phyloP scores from a whole-genome alignment of 441 rosid genomes.

The Gossypium schwendimanii region DNA sequence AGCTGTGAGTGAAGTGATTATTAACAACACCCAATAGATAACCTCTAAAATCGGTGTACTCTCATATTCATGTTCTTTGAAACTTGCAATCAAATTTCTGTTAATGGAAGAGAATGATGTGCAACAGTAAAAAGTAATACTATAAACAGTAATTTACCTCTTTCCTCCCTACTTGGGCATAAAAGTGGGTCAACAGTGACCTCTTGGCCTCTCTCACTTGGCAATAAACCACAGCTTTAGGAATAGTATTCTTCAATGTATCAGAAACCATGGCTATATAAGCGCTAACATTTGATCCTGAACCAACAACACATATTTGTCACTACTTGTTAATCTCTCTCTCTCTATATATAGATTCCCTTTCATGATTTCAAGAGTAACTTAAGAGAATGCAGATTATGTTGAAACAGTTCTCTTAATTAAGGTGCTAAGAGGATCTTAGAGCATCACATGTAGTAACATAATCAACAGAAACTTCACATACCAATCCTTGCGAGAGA shows the following conservation, averaged over 20 bases:
- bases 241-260: constrained; percentile 76
- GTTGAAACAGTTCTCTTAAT: background rate
- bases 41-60: background rate
- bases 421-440: background rate
- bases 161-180: constrained; percentile 78
- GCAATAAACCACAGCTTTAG: constrained; percentile 96
- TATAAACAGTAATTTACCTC: constrained; percentile 59
- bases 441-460: background rate
- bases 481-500: constrained; percentile 89
- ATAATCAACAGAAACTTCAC: constrained; percentile 2
- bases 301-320: constrained; percentile 12
- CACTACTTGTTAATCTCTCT: background rate
- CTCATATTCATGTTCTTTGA: background rate
- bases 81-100: background rate
- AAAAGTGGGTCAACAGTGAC: constrained; percentile 76
- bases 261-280: constrained; percentile 91
- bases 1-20: background rate
- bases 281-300: constrained; percentile 86
- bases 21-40: background rate
- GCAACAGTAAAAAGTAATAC: background rate
- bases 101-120: background rate
- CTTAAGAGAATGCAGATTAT: background rate
- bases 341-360: too few species aligned
- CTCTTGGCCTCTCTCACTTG: constrained; percentile 94
- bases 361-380: background rate